A percentile compares a stretch with the other conserved stretches of the same genome.
phyloP scores from a whole-genome alignment of 2,329 filamentous ascomycete species.

The Phoma sp. region DNA sequence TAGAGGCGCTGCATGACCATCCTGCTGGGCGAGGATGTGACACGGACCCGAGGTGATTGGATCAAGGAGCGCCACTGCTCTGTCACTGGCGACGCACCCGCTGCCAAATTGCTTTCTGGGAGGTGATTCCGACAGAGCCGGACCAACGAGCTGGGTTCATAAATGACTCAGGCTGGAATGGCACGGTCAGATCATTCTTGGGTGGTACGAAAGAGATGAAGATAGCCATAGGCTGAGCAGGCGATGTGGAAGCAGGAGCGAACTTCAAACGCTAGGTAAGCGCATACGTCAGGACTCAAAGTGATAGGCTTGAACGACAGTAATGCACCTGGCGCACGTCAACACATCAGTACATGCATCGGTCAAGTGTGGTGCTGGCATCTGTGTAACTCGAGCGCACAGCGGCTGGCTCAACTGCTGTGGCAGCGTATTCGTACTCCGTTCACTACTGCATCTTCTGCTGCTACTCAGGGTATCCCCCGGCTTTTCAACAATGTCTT shows the following conservation, averaged over 20 bases:
- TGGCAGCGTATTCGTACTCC: not conserved
- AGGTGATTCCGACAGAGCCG: not conserved
- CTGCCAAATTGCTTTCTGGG: slow-evolving; percentile 2
- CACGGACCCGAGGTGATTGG: slow-evolving; percentile 7
- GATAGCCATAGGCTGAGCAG: not conserved
- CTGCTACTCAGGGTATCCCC: slow-evolving; percentile 4
- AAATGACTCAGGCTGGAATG: slow-evolving; percentile 1
- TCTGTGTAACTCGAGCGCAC: slow-evolving; percentile 8
- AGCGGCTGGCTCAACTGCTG: not conserved
- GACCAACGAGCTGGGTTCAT: slow-evolving; percentile 9
- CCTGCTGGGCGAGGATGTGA: slow-evolving; percentile 6
- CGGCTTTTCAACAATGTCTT: slow-evolving; percentile 1
- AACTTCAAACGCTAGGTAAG: not conserved
- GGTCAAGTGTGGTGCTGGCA: slow-evolving; percentile 7
- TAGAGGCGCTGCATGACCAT: slow-evolving; percentile 11
- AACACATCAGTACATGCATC: not conserved
- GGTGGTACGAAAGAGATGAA: not conserved
- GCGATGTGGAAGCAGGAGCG: not conserved
- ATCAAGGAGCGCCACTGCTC: not conserved
- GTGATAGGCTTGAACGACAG: slow-evolving; percentile 1
- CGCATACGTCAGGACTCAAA: not conserved
- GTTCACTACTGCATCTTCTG: slow-evolving; percentile 8
- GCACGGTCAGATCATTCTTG: not conserved
- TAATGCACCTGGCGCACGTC: not conserved
- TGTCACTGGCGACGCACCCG: slow-evolving; percentile 7